These are phyloP conservation scores for Collybia mongolica DNA, from an alignment of 768 basidiomycete genomes.

Conservation along the genomic window DNA sequence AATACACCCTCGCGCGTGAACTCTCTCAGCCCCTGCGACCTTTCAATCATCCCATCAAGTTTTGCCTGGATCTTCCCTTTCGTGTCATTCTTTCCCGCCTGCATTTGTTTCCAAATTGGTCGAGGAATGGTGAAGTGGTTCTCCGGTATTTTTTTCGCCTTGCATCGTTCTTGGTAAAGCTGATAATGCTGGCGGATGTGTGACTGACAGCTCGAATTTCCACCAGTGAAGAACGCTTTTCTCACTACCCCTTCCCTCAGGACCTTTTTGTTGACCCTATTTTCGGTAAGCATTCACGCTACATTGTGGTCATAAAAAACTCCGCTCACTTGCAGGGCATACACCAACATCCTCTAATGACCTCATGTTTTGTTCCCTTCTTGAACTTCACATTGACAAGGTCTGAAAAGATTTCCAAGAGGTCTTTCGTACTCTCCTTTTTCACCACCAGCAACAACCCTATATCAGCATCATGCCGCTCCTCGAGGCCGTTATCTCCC, in stretches of 20 bases:
- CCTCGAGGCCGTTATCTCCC: conserved; percentile 1
- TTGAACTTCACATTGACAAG: neutral
- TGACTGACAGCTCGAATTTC: conserved; percentile 8
- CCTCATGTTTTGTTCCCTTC: neutral
- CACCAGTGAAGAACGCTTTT: conserved; percentile 10
- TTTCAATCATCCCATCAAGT: neutral
- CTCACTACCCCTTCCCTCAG: neutral
- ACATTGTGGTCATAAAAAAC: too few species aligned
- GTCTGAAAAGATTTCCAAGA: conserved; percentile 1
- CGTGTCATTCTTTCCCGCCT: neutral
- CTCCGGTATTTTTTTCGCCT: conserved; percentile 8
- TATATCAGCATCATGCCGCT: neutral
- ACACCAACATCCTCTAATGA: conserved; percentile 1
- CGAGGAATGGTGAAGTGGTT: conserved; percentile 11
- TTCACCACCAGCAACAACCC: neutral
- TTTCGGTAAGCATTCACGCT: neutral
- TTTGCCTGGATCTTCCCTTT: conserved; percentile 6
- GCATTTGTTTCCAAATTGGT: conserved; percentile 5
- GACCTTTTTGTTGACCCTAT: neutral
- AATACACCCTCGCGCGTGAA: conserved; percentile 10
- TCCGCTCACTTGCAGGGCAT: neutral
- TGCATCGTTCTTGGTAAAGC: conserved; percentile 7
- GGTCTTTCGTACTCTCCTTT: conserved; percentile 1
- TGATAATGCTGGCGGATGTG: conserved; percentile 15
- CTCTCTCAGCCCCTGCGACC: neutral